Conservation (phyloP, 208 protist genomes). For the Trypanosoma lewisi region DNA sequence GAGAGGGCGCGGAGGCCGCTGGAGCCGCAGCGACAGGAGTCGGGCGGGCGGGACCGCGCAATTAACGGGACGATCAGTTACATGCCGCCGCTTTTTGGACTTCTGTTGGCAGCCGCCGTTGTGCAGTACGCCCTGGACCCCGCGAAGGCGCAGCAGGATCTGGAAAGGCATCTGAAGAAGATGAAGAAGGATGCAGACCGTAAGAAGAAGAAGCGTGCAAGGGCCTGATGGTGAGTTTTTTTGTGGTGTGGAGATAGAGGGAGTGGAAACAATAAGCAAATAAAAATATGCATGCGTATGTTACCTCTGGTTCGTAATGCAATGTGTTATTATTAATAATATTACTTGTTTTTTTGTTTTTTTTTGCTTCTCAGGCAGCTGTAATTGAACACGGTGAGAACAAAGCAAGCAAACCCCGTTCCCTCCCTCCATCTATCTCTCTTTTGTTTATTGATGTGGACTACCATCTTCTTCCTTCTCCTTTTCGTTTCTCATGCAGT, state of each 20-base stretch:
- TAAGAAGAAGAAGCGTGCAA: constrained; percentile 24
- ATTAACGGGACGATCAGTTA: constrained; percentile 91
- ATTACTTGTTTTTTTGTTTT: too few relatives aligned
- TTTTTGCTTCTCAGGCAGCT: too few relatives aligned
- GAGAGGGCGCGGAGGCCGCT: constrained; percentile 59
- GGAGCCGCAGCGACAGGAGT: constrained; percentile 75
- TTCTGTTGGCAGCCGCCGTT: constrained; percentile 74
- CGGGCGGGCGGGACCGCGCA: constrained; percentile 65
- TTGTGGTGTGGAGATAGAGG: neutral
- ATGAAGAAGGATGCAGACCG: constrained; percentile 22
- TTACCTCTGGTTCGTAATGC: too few relatives aligned
- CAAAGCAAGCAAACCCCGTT: too few relatives aligned
- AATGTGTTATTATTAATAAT: too few relatives aligned
- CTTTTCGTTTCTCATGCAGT: too few relatives aligned
- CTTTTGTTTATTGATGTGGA: too few relatives aligned
- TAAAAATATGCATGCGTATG: too few relatives aligned
- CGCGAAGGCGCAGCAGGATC: constrained; percentile 40
- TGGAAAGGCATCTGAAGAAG: constrained; percentile 33
- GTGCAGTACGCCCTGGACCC: constrained; percentile 66
- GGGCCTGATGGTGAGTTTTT: neutral
- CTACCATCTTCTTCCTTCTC: too few relatives aligned
- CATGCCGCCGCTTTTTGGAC: constrained; percentile 86
- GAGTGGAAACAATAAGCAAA: too few relatives aligned
- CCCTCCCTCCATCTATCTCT: too few relatives aligned
- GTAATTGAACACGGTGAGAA: too few relatives aligned